Evolutionary conservation across 345 rosid species (phyloP).

Genomic region (Noccaea caerulescens): DNA sequence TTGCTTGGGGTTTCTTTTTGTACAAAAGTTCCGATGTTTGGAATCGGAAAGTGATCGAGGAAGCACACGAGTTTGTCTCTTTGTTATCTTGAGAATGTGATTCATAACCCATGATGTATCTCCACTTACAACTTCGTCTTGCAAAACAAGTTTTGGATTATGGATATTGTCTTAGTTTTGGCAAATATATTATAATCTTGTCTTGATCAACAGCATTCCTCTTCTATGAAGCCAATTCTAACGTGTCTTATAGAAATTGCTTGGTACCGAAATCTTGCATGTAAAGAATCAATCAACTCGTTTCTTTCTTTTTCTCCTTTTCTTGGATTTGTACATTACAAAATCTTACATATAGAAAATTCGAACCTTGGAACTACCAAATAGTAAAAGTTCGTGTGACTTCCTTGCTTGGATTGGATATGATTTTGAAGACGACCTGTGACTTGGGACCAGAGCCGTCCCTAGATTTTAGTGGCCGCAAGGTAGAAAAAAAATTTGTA

Average conservation of each 20-base stretch:
- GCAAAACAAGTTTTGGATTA: slow-evolving; percentile 27
- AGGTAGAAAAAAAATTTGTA: no score
- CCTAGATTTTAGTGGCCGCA: no score
- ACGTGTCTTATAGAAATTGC: no score
- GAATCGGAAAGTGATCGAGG: slow-evolving; percentile 32
- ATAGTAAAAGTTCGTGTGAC: slow-evolving; percentile 12
- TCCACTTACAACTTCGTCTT: slow-evolving; percentile 32
- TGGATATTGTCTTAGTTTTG: no score
- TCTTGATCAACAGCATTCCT: no score
- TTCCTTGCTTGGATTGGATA: neutral
- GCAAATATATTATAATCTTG: no score
- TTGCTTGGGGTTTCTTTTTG: slow-evolving; percentile 23
- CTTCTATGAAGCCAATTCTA: no score
- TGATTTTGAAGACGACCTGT: slow-evolving; percentile 21
- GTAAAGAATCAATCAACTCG: no score
- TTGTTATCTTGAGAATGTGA: slow-evolving; percentile 29
- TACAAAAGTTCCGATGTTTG: slow-evolving; percentile 35
- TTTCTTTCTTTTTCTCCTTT: no score
- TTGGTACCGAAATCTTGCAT: no score
- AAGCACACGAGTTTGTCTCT: slow-evolving; percentile 23
- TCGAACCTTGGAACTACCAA: slow-evolving; percentile 6
- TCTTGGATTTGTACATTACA: neutral
- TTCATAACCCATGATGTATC: slow-evolving; percentile 18
- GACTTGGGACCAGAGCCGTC: neutral
- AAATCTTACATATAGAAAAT: neutral